Evolutionary conservation across 1,284 basidiomycete species (phyloP).

Genomic region (Vanrija pseudolonga): DNA sequence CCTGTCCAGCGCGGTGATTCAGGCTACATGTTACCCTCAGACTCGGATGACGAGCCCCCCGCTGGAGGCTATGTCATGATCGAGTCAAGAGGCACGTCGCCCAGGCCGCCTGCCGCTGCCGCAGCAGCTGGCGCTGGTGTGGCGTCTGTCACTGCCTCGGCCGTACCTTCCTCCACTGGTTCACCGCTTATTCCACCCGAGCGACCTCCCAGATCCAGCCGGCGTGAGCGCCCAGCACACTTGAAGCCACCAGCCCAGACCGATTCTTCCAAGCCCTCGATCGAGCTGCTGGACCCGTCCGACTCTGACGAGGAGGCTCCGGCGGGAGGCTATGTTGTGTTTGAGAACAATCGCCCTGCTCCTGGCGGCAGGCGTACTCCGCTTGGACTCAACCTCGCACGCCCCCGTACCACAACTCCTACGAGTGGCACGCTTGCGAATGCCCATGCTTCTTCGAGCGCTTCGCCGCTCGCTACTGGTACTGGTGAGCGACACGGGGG

Average conservation of each 20-base stretch:
- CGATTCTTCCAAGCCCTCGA: slow-evolving; percentile 1
- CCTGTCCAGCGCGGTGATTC: slow-evolving; percentile 35
- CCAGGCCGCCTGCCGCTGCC: not conserved
- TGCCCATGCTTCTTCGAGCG: no score
- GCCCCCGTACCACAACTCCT: no score
- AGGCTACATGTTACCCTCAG: slow-evolving; percentile 46
- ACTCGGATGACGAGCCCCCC: slow-evolving; percentile 48
- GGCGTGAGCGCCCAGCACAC: not conserved
- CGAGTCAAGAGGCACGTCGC: slow-evolving; percentile 17
- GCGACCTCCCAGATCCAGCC: slow-evolving; percentile 7
- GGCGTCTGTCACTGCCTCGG: not conserved
- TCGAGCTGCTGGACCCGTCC: slow-evolving; percentile 38
- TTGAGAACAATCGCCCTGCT: slow-evolving; percentile 10
- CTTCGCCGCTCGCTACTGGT: no score
- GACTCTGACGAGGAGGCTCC: slow-evolving; percentile 50
- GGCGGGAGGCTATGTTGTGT: slow-evolving; percentile 34
- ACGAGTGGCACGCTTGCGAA: no score
- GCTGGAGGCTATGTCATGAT: slow-evolving; percentile 45
- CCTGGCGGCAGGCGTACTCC: not conserved
- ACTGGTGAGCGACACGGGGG: not conserved
- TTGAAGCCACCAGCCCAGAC: not conserved
- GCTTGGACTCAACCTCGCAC: no score
- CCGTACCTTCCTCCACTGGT: not conserved
- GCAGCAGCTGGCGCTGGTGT: no score
- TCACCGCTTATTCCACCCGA: not conserved